Evolutionary conservation across 352 stramenopile species (phyloP), one percentile per base, ranked within the genome.

Genomic region (Globisporangium carolinianum): DNA sequence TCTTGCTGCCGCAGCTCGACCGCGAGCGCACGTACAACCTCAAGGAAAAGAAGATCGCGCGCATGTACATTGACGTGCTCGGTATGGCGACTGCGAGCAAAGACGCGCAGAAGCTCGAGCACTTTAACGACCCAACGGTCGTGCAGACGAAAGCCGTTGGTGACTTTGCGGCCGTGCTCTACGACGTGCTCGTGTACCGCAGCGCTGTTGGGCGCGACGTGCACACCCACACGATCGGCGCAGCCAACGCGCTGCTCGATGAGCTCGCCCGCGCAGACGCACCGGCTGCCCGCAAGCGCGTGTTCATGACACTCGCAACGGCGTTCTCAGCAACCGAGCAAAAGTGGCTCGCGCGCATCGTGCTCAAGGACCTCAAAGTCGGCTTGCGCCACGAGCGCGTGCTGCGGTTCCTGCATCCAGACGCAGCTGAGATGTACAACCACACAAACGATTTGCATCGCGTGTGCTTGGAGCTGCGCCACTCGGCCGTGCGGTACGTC

Each of bases 281-380:
- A 37, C 79, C 65, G 45, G 55, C 55, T 3, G 51, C 53, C 0
- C 72, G 78, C 51, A 86, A 81, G 58, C 67, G 72, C 32, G 70
- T 91, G 37, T 75, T 94, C 32, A 86, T 93, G 75, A 73, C 66
- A 35, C 65, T 94, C 14, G 75, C 78, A 24, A 93, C 83, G n/a
- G 75, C 87, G 55, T 94, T 86, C 60, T 65, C 74, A 0, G 77
- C 83, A 39, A 65, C 71, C 17, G 85, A 93, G 57, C 83, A 93
- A 48, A 95, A 95, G 64, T 95, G 82, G 82, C 70, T 93, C 50
- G 69, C 91, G 38, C 83, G 83, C 42, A 74, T 92, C 32, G 63
- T 95, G 47, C 75, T 94, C n/a, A 95, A 93, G 42, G 83, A 93
- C 47, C 67, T 95, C 17, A 95, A 95, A 66, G 84, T 95, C 59